A percentile compares a stretch with the other conserved stretches of the same genome.
Evolutionary conservation across 208 protist genomes (phyloP).

Genomic region (Phytomonas francai): DNA sequence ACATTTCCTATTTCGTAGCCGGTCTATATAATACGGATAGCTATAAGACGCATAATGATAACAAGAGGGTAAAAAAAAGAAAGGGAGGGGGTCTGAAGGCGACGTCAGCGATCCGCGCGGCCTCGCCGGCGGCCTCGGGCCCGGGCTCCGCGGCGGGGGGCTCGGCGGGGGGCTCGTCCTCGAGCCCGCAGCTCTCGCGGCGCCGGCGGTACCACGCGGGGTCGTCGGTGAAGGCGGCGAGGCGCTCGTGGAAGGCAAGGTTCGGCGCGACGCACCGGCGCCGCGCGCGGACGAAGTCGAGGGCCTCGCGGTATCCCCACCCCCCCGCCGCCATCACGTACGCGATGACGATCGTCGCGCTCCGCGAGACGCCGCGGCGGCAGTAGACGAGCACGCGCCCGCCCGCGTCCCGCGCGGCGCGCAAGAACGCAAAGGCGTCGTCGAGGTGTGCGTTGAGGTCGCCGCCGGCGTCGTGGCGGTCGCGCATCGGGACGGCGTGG

Average conservation of each 20-base stretch:
- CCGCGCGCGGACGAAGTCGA: slow-evolving; percentile 32
- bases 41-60: slow-evolving; percentile 3
- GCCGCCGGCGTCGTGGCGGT: slow-evolving; percentile 62
- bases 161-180: slow-evolving; percentile 8
- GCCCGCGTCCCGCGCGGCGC: slow-evolving; percentile 30
- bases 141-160: neutral
- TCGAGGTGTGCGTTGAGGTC: slow-evolving; percentile 43
- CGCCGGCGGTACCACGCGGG: neutral
- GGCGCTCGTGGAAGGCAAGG: slow-evolving; percentile 63
- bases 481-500: slow-evolving; percentile 30
- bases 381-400: slow-evolving; percentile 74
- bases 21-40: slow-evolving; percentile 2
- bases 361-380: slow-evolving; percentile 71
- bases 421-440: slow-evolving; percentile 65
- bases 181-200: neutral
- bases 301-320: slow-evolving; percentile 39
- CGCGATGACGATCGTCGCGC: slow-evolving; percentile 59
- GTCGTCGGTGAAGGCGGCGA: slow-evolving; percentile 30
- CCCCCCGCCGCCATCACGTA: slow-evolving; percentile 76
- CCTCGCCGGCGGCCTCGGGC: neutral
- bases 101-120: slow-evolving; percentile 5
- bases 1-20: too few relatives aligned
- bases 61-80: slow-evolving; percentile 10
- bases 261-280: slow-evolving; percentile 72
- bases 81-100: neutral